Evolutionary conservation across 352 stramenopile genomes (phyloP), one percentile per base, ranked within the genome.

Genomic region (Phytophthora hybrid): DNA sequence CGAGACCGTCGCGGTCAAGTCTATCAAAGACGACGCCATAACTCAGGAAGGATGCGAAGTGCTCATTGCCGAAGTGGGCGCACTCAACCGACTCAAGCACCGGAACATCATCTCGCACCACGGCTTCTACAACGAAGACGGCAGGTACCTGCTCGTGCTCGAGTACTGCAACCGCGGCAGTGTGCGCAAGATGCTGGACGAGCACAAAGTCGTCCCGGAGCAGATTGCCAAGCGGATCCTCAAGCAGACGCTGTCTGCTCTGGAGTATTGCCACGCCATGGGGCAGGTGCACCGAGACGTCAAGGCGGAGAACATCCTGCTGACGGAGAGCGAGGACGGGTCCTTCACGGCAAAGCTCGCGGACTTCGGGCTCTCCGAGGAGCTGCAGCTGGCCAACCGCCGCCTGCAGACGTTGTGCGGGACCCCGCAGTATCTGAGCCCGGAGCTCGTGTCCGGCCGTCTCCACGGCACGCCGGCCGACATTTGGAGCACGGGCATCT

Each of bases 391-490:
- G 54, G 90, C 88, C 18, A 93, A 95, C 83, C 89, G 81, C 8
- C 86, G 84, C 53, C 88, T 99, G 16, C 91, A 92, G 29, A 96
- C 96, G 29, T 88, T 98, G 70, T 99, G 97, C 77, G 97, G 97
- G 52, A 99, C 97, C 39, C 97, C 97, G 6, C 96, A 98, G 54
- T 99, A 99, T 81, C 84, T 99, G 39, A 98, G 96, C n/a, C 95
- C 97, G 1, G 97, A 99, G 82, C 97, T 99, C 77, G 83, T 99
- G 10, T 91, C 94, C 54, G 91, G 95, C 0, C 84, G 91, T 11
- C 78, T 88, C 11, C 98, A 99, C 70, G 94, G 92, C 66, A 94
- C 89, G 32, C 93, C 98, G 59, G 89, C 93, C 0, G 96, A 99
- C 79, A 97, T 99, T 73, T 99, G 96, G 96, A 96, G 83, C 75